These are phyloP conservation scores for Colletotrichum chrysophilum DNA, from an alignment of 2,329 filamentous ascomycete genomes.

Conservation along the genomic window DNA sequence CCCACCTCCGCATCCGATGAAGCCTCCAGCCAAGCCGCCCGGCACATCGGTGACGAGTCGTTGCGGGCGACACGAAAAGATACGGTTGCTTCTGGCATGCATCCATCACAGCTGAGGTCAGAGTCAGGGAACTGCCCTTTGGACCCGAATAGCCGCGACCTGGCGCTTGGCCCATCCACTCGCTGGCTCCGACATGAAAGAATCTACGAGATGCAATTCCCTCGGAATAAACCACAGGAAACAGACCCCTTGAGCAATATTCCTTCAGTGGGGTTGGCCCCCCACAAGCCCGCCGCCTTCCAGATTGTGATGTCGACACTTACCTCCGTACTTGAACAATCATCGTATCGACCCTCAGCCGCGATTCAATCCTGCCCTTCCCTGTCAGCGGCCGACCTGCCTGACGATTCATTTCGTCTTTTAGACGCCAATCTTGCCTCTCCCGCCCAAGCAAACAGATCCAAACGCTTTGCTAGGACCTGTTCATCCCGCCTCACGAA, in stretches of 20 bases:
- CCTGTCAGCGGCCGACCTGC: not conserved
- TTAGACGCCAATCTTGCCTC: not conserved
- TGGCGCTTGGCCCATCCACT: not conserved
- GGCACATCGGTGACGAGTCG: not conserved
- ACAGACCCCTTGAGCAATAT: not conserved
- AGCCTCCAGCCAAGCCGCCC: not conserved
- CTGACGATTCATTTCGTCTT: not conserved
- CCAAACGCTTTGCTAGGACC: not conserved
- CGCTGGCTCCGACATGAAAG: not conserved
- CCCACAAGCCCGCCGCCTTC: conserved; percentile 4
- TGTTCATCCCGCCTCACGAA: conserved; percentile 1
- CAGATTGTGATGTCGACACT: conserved; percentile 6
- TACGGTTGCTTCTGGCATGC: not conserved
- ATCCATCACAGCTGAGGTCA: not conserved
- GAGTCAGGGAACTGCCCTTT: not conserved
- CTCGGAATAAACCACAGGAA: not conserved
- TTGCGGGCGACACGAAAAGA: not conserved
- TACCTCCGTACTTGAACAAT: not conserved
- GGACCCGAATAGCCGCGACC: conserved; percentile 6
- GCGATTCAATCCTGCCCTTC: not conserved
- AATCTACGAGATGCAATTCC: conserved; percentile 1
- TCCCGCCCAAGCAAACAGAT: not conserved
- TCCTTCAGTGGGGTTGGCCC: not conserved
- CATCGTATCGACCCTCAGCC: not conserved
- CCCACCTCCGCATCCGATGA: not conserved